phyloP scores from a whole-genome alignment of 1,139 yeast genomes.

The Blastobotrys apis region DNA sequence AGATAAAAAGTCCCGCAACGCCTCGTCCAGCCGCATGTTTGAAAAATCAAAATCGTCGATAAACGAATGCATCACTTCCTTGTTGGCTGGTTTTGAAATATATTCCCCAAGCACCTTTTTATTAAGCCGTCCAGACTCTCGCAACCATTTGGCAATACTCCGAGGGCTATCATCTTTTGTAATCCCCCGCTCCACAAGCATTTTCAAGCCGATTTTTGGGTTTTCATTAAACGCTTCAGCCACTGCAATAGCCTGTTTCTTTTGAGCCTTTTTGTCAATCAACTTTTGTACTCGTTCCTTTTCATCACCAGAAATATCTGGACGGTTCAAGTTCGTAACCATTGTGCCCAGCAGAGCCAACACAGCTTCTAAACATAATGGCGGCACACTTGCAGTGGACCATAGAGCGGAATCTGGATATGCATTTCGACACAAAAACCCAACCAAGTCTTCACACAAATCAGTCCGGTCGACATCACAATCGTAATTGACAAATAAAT shows the following conservation, averaged over 20 bases:
- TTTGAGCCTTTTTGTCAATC: conserved; percentile 46
- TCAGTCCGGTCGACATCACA: conserved; percentile 89
- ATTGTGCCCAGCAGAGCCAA: conserved; percentile 67
- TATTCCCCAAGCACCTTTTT: conserved; percentile 85
- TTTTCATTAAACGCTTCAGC: conserved; percentile 70
- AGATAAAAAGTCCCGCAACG: conserved; percentile 73
- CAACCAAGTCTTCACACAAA: conserved; percentile 63
- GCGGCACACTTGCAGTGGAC: conserved; percentile 87
- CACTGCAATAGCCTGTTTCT: conserved; percentile 71
- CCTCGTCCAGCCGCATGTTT: conserved; percentile 85
- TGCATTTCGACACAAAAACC: conserved; percentile 68
- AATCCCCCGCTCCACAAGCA: conserved; percentile 59
- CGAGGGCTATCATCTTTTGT: conserved; percentile 50
- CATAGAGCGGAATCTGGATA: conserved; percentile 72
- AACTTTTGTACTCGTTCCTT: conserved; percentile 25
- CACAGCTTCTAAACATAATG: conserved; percentile 85
- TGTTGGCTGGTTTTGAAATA: conserved; percentile 71
- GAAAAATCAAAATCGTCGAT: conserved; percentile 70
- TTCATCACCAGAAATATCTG: conserved; percentile 11
- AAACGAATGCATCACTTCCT: conserved; percentile 57
- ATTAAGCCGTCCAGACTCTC: conserved; percentile 73
- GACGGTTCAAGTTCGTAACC: conserved; percentile 42
- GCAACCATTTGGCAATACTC: conserved; percentile 73
- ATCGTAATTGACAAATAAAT: conserved; percentile 77
- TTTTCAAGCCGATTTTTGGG: conserved; percentile 69